Evolutionary conservation across 352 stramenopile species (phyloP), one percentile per base, ranked within the genome.

Genomic region (Globisporangium viniferum): DNA sequence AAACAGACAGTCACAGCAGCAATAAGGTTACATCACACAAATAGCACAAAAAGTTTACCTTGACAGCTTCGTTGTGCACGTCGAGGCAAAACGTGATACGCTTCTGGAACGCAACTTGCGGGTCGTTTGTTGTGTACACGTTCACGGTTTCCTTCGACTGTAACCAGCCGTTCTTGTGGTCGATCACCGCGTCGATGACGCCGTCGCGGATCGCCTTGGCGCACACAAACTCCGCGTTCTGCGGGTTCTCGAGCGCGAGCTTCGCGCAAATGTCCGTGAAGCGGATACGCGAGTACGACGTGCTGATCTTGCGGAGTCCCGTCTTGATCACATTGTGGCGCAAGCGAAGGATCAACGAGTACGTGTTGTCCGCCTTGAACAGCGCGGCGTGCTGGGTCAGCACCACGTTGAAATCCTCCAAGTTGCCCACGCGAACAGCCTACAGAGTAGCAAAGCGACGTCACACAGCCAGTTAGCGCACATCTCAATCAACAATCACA

Each of bases 251-350:
- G 29, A 99, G 82, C 41, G 95, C 94, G 31, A 99, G 82, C 64
- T 98, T 97, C 51, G 90, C 72, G 24, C 93, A 95, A 74, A 99
- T 96, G 76, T 99, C 98, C 35, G 68, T 67, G 74, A 95, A 97
- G 46, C 79, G 77, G 60, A 95, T 92, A 24, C 90, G 89, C 68
- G 86, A 97, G 81, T 99, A 99, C 76, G 93, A 98, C 24, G 95
- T 91, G 75, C 97, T 98, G 70, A 99, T 97, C 71, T 98, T 98
- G 66, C 97, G 90, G 49, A 99, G 88, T 67, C 97, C 98, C 1
- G 97, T 98, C 89, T 99, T 99, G 73, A 99, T 98, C 24, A 99
- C 98, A 72, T 98, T 98, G 79, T 99, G 97, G 33, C 94, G 92
- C 75, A 99, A 81, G 29, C 98, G 83, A 67, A 97, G 90, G 68